These are phyloP conservation scores for Setomelanomma holmii DNA, from an alignment of 2,329 filamentous ascomycete genomes.

Conservation along the genomic window DNA sequence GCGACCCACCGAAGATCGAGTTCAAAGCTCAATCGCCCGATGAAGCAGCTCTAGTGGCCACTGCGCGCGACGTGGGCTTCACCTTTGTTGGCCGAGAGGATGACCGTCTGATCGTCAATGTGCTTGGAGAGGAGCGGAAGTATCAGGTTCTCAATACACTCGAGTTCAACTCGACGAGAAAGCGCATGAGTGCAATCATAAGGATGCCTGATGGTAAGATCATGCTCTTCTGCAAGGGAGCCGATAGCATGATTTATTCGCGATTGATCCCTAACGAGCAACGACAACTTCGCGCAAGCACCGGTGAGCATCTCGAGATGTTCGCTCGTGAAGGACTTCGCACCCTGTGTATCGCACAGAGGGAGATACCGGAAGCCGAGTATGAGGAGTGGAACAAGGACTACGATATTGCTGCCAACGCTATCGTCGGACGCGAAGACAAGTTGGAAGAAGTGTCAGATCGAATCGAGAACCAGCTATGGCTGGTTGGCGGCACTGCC, in stretches of 20 bases:
- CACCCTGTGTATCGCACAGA: slow-evolving; percentile 91
- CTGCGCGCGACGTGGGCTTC: slow-evolving; percentile 93
- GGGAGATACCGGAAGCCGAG: slow-evolving; percentile 79
- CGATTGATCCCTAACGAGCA: slow-evolving; percentile 86
- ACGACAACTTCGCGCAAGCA: slow-evolving; percentile 78
- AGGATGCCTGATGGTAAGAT: slow-evolving; percentile 92
- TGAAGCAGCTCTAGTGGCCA: slow-evolving; percentile 91
- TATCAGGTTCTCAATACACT: slow-evolving; percentile 93
- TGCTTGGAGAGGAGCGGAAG: slow-evolving; percentile 82
- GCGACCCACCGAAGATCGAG: slow-evolving; percentile 87
- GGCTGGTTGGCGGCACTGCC: slow-evolving; percentile 88
- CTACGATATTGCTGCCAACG: slow-evolving; percentile 84
- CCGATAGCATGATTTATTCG: slow-evolving; percentile 96
- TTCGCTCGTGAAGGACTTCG: slow-evolving; percentile 95
- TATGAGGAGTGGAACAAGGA: slow-evolving; percentile 85
- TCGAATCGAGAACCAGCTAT: slow-evolving; percentile 87
- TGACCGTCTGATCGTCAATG: slow-evolving; percentile 84
- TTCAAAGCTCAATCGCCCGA: slow-evolving; percentile 99
- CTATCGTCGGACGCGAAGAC: slow-evolving; percentile 86
- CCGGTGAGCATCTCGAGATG: slow-evolving; percentile 94
- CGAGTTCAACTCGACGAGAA: slow-evolving; percentile 96
- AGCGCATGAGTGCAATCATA: slow-evolving; percentile 97
- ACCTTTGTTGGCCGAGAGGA: slow-evolving; percentile 82
- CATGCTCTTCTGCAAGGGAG: slow-evolving; percentile 94
- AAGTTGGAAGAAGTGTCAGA: slow-evolving; percentile 91